Evolutionary conservation across 306 rosid species (phyloP).

Genomic region (Bauhinia variegata): DNA sequence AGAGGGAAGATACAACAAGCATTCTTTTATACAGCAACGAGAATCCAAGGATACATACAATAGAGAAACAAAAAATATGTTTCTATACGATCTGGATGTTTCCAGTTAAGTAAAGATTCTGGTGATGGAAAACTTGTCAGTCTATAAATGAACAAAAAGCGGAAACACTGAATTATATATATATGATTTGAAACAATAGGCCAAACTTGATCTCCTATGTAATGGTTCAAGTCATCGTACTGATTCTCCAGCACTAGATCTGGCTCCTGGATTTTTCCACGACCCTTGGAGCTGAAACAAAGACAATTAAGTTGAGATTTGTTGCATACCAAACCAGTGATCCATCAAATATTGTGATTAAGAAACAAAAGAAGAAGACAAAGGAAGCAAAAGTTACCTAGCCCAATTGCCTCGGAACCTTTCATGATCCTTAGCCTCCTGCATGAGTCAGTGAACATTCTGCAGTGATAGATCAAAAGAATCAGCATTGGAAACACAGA

Average conservation of each 20-base stretch:
- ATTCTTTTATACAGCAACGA: constrained; percentile 54
- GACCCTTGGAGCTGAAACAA: constrained; percentile 86
- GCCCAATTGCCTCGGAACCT: constrained; percentile 92
- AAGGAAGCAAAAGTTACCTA: too few species aligned
- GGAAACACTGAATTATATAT: constrained; percentile 45
- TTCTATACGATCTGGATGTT: constrained; percentile 46
- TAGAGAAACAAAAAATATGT: constrained; percentile 42
- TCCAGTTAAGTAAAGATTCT: constrained; percentile 53
- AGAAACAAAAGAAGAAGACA: constrained; percentile 21
- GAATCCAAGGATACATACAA: constrained; percentile 45
- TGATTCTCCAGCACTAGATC: constrained; percentile 46
- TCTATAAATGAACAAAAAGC: constrained; percentile 55
- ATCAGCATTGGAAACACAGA: not conserved
- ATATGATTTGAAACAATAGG: constrained; percentile 40
- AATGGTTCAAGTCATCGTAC: constrained; percentile 32
- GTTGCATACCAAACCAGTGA: constrained; percentile 6
- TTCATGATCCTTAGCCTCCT: constrained; percentile 87
- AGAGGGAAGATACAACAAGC: constrained; percentile 44
- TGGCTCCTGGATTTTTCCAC: constrained; percentile 77
- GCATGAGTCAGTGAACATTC: constrained; percentile 86
- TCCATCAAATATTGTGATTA: not conserved
- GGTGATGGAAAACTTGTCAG: constrained; percentile 43
- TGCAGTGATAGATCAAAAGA: constrained; percentile 35
- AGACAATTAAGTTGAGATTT: constrained; percentile 1
- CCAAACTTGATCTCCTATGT: constrained; percentile 34